phyloP scores from a whole-genome alignment of 2,329 filamentous ascomycete species.

The Sporothrix inflata region DNA sequence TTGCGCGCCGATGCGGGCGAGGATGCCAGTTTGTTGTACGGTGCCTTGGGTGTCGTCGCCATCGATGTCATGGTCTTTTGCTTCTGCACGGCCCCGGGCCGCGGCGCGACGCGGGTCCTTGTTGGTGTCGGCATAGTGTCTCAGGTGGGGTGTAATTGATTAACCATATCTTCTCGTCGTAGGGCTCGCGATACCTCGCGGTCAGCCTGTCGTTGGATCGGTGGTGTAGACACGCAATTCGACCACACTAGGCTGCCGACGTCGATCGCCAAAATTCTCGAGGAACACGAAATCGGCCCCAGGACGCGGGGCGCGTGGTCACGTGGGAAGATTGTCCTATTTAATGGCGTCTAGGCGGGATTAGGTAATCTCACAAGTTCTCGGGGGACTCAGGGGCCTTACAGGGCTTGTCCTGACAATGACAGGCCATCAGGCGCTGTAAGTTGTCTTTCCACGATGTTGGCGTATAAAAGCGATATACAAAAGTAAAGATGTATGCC shows the following conservation, averaged over 20 bases:
- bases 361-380: constrained; percentile 5
- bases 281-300: neutral
- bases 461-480: too few species aligned
- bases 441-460: neutral
- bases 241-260: neutral
- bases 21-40: neutral
- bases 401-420: neutral
- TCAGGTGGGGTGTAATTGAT: neutral
- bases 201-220: neutral
- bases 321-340: neutral
- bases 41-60: constrained; percentile 28
- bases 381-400: too few species aligned
- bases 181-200: neutral
- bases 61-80: constrained; percentile 24
- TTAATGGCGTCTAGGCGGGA: neutral
- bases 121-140: constrained; percentile 26
- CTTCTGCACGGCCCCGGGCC: constrained; percentile 18
- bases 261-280: constrained; percentile 4
- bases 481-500: too few species aligned
- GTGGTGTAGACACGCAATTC: neutral
- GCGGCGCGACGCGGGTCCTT: constrained; percentile 18
- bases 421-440: neutral
- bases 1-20: neutral
- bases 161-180: neutral
- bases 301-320: constrained; percentile 20